Evolutionary conservation across 2,329 filamentous ascomycete genomes (phyloP).

Genomic region (Stenocarpella maydis): DNA sequence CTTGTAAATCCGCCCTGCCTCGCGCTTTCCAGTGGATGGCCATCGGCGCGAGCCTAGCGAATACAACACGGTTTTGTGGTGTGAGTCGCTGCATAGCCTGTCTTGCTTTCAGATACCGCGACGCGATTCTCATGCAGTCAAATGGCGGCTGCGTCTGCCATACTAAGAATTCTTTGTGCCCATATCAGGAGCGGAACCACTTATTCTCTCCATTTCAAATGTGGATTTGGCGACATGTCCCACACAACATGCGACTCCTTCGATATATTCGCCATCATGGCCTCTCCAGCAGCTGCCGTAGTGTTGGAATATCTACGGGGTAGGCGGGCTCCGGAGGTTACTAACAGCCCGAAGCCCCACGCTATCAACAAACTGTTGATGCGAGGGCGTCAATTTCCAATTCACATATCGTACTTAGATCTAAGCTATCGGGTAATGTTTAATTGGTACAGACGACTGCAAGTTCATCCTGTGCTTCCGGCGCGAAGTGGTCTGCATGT

Average conservation of each 20-base stretch:
- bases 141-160: not conserved
- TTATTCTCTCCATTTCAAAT: not conserved
- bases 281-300: not conserved
- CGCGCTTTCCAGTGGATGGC: not conserved
- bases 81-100: not conserved
- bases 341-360: slow-evolving; percentile 10
- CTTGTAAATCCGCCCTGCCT: not conserved
- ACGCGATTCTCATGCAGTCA: not conserved
- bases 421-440: too few relatives aligned
- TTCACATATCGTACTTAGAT: not conserved
- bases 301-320: not conserved
- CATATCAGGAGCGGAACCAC: not conserved
- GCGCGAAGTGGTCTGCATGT: not conserved
- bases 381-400: not conserved
- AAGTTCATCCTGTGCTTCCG: not conserved
- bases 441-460: not conserved
- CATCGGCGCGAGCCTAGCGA: not conserved
- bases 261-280: not conserved
- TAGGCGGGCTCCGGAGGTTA: slow-evolving; percentile 7
- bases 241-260: not conserved
- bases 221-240: not conserved
- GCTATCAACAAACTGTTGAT: not conserved
- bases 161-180: not conserved
- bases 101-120: not conserved
- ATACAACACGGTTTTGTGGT: not conserved